Evolutionary conservation across 2,329 filamentous ascomycete genomes (phyloP), one percentile per base, ranked within the genome.

Genomic region (Fusarium odoratissimum): DNA sequence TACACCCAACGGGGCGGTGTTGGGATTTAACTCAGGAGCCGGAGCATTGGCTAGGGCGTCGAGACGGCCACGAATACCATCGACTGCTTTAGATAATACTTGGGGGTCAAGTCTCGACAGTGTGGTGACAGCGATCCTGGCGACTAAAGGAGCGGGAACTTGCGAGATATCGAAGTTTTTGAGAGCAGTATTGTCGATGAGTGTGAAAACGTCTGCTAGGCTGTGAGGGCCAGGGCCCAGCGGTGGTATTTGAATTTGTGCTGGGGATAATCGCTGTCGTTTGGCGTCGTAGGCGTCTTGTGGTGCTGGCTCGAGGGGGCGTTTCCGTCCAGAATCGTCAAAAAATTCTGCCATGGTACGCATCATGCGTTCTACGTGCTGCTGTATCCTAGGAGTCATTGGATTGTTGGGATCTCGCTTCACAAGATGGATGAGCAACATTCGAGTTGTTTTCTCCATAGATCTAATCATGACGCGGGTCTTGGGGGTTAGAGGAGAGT

Each of bases 371-470:
- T 97, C 94, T 23, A 97, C 86, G 78, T 97, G 92, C 79, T 96
- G 93, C 76, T 97, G 93, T 80, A 99, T 96, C 69, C 93, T 92
- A 1, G 88, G 88, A 28, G 89, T 88, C 59, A 95, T 86, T 1
- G 93, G 91, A 75, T 95, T 93, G 61, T 93, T 92, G 5, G 93
- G 93, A 75, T 96, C 95, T 77, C 95, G 95, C 84, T 95, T 95
- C 74, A 92, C 86, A 59, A 97, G 85, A 82, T 98, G 95, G 59
- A 95, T 88, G 42, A 98, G 86, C 51, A 99, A 84, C 74, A 95
- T 91, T 76, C 95, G 90, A 6, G 93, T 93, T 30, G 96, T 99
- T 79, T 97, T 94, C 81, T 98, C 95, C 91, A 99, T 96, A 9
- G 95, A 98, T 82, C 92, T 94, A 69, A 97, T 88, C 76, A 95